These are phyloP conservation scores for Halocafeteria seosinensis DNA, from an alignment of 108 stramenopile genomes.

Conservation along the genomic window DNA sequence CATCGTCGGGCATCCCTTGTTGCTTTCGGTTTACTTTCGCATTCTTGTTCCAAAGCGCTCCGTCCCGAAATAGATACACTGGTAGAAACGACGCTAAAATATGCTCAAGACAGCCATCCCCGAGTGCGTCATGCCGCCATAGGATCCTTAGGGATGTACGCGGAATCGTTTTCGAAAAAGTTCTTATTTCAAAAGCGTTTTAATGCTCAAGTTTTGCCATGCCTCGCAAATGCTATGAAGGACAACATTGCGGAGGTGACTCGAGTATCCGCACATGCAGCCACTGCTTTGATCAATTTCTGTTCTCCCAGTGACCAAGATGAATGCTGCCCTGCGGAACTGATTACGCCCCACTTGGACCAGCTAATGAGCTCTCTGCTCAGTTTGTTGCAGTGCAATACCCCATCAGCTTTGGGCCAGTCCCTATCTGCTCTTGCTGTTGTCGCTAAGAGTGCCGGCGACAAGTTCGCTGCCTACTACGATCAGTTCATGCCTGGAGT, in stretches of 20 bases:
- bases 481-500: background rate
- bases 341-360: background rate
- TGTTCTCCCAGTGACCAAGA: too few relatives aligned
- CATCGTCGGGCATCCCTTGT: background rate
- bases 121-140: background rate
- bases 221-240: too few relatives aligned
- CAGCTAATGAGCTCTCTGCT: background rate
- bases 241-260: too few relatives aligned
- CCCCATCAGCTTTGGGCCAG: background rate
- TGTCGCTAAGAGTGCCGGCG: background rate
- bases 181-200: background rate
- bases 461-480: background rate
- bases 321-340: too few relatives aligned
- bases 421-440: background rate
- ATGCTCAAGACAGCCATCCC: background rate
- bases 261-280: too few relatives aligned
- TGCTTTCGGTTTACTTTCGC: background rate
- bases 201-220: background rate
- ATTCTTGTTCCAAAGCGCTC: background rate
- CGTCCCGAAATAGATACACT: background rate
- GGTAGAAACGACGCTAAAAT: background rate
- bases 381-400: background rate
- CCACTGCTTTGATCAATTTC: too few relatives aligned
- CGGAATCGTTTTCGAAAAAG: background rate
- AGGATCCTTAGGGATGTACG: background rate